Evolutionary conservation across 108 stramenopile species (phyloP), one percentile per base, ranked within the genome.

Genomic region (Discostella stelligeroides): DNA sequence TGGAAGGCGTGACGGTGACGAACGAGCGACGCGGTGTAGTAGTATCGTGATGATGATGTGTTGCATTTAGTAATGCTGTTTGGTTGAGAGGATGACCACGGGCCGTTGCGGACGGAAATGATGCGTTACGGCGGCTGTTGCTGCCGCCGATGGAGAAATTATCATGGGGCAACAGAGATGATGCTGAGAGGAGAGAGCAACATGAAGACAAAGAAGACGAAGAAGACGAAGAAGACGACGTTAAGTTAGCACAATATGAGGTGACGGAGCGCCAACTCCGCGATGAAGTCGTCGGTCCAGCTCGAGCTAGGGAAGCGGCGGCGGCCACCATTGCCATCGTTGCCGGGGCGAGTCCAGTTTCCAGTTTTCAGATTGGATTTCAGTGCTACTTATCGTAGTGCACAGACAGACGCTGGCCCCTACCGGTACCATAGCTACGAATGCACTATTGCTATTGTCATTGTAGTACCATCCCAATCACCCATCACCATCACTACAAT

Each of bases 1-100:
- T 34, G 28, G 61, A 62, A 13, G 68, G 0, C 10, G 68, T 76
- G 55, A 62, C 47, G 56, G 55, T 56, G 68, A 62, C 66, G 40
- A 27, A 53, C 10, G 14, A 27, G 24, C 51, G 51, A 14, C 14
- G 51, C 24, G 23, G 2, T 27, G 51, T 34, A 6, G 6, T 34
- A 34, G 3, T 34, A 6, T 34, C 34, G 34, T 6, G 6, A 6
- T 34, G 34, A 6, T 34, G 3, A 34, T 34, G 3, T 34, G 34
- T 3, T 6, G 34, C 34, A 34, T 34, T n/a, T n/a, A n/a, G n/a
- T n/a, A n/a, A n/a, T n/a, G n/a, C n/a, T n/a, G n/a, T n/a, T n/a
- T n/a, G n/a, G 34, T 3, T 34, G 34, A 34, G 6, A 3, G 34
- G 34, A 5, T 3, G 34, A 34, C 13, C 7, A 45, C 12, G 43